Conservation (phyloP, 441 rosid genomes). For the Codiaeum variegatum region DNA sequence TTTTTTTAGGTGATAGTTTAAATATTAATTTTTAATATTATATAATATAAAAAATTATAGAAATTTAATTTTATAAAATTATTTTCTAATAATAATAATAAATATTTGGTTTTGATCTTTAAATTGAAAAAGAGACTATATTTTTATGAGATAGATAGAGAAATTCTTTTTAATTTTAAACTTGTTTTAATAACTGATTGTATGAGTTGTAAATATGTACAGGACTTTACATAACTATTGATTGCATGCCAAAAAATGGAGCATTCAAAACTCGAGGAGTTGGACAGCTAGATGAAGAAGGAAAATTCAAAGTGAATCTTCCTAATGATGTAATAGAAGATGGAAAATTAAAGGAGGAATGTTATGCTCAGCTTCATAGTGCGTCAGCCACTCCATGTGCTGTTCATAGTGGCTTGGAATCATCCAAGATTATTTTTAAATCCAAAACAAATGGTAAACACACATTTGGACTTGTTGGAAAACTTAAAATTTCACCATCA, state of each 20-base stretch:
- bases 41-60: no score
- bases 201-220: background rate
- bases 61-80: no score
- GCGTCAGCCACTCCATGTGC: conserved; percentile 59
- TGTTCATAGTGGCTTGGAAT: conserved; percentile 36
- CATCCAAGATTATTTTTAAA: conserved; percentile 52
- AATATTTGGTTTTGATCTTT: no score
- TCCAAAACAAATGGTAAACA: conserved; percentile 40
- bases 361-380: conserved; percentile 83
- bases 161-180: no score
- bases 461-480: conserved; percentile 49
- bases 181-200: background rate
- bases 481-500: conserved; percentile 51
- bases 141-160: no score
- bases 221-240: conserved; percentile 72
- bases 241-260: conserved; percentile 57
- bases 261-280: conserved; percentile 49
- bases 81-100: no score
- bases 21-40: no score
- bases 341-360: conserved; percentile 60
- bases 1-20: no score
- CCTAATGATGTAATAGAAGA: conserved; percentile 45
- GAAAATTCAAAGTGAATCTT: conserved; percentile 63
- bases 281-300: conserved; percentile 53
- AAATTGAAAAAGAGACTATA: no score